Evolutionary conservation across 169 alveolate genomes (phyloP).

Genomic region (Neospora caninum): DNA sequence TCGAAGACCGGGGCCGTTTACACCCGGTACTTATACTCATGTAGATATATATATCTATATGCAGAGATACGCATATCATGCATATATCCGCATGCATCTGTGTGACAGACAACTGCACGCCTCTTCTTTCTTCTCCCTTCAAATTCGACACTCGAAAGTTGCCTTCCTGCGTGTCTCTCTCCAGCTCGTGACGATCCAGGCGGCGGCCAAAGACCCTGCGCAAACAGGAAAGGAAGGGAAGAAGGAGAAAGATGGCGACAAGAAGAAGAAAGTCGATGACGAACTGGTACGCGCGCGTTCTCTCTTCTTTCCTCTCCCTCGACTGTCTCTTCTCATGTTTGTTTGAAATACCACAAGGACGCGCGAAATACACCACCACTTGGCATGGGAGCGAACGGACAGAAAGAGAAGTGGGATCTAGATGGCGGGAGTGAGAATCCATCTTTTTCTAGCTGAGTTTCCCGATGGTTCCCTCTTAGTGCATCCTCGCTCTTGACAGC

Average conservation of each 20-base stretch:
- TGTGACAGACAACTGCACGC: not conserved
- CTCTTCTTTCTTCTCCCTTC: not conserved
- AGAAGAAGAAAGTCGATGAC: not conserved
- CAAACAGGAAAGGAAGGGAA: not conserved
- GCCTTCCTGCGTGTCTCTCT: not conserved
- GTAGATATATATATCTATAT: not conserved
- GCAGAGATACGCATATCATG: not conserved
- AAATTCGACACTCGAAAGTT: not conserved
- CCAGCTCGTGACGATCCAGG: slow-evolving; percentile 3
- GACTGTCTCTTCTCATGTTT: too few species aligned
- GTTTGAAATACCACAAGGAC: too few species aligned
- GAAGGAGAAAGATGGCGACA: not conserved
- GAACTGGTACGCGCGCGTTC: not conserved
- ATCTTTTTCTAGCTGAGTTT: too few species aligned
- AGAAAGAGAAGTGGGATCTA: too few species aligned
- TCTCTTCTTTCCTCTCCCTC: too few species aligned
- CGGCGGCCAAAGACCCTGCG: not conserved
- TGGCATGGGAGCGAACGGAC: too few species aligned
- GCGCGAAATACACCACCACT: too few species aligned
- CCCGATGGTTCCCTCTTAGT: too few species aligned
- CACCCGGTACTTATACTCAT: not conserved
- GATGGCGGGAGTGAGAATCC: too few species aligned
- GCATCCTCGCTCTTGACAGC: too few species aligned
- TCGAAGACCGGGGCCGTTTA: too few species aligned
- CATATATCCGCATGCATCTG: not conserved